Conservation (phyloP, 2,329 filamentous ascomycete genomes). For the Talaromyces sp. region DNA sequence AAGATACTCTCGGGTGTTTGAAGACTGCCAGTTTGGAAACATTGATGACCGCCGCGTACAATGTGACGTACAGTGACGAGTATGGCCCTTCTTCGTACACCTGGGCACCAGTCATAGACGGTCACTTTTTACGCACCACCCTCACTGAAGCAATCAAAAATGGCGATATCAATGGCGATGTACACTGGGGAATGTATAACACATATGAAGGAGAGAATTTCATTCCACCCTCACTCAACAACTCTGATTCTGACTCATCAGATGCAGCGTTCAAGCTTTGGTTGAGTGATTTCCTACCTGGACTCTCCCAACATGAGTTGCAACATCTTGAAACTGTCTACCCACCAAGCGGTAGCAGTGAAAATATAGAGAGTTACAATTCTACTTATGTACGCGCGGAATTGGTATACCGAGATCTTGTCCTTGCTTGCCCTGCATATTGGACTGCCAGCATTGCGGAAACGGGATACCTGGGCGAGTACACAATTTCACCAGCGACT, state of each 20-base stretch:
- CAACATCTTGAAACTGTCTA: not conserved
- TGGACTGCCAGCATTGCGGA: slow-evolving; percentile 52
- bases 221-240: slow-evolving; percentile 50
- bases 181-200: slow-evolving; percentile 58
- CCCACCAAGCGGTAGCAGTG: slow-evolving; percentile 23
- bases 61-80: slow-evolving; percentile 48
- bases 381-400: slow-evolving; percentile 53
- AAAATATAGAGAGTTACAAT: slow-evolving; percentile 49
- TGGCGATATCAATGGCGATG: slow-evolving; percentile 44
- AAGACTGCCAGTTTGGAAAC: slow-evolving; percentile 19
- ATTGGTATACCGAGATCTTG: slow-evolving; percentile 56
- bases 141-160: slow-evolving; percentile 45
- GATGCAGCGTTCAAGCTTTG: not conserved
- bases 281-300: not conserved
- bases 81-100: slow-evolving; percentile 57
- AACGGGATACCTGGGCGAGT: not conserved
- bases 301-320: not conserved
- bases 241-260: not conserved
- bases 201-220: slow-evolving; percentile 63
- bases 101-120: slow-evolving; percentile 61
- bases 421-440: slow-evolving; percentile 58
- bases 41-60: slow-evolving; percentile 52
- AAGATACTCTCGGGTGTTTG: not conserved
- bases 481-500: not conserved
- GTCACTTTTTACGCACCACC: slow-evolving; percentile 48